These are phyloP conservation scores for Aegilops umbellulata DNA, from an alignment of 176 grass and related monocot genomes.

Conservation along the genomic window DNA sequence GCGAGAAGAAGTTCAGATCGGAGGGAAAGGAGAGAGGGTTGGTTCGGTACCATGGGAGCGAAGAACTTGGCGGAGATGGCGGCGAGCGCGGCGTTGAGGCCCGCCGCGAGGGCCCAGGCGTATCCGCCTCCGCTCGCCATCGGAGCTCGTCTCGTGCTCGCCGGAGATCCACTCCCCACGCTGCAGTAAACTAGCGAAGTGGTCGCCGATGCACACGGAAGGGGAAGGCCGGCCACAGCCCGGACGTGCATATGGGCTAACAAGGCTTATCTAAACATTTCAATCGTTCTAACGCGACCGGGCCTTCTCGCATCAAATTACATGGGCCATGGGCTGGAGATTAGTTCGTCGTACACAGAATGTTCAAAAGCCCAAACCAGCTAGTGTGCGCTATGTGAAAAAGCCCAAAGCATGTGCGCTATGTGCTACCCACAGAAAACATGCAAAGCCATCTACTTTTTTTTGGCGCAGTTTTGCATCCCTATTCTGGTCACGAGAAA, in stretches of 20 bases:
- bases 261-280: too few species aligned
- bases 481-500: too few species aligned
- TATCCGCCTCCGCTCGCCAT: slow-evolving; percentile 53
- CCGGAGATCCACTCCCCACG: slow-evolving; percentile 35
- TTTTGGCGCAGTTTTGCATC: too few species aligned
- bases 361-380: too few species aligned
- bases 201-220: background rate
- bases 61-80: slow-evolving; percentile 85
- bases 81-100: slow-evolving; percentile 72
- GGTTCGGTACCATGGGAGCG: slow-evolving; percentile 45
- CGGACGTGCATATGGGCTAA: background rate
- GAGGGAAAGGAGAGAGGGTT: background rate
- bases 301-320: background rate
- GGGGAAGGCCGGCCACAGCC: background rate
- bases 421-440: too few species aligned
- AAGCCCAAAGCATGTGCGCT: too few species aligned
- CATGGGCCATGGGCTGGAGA: background rate
- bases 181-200: background rate
- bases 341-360: too few species aligned
- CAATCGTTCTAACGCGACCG: too few species aligned
- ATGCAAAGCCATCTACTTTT: too few species aligned
- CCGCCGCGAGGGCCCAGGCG: slow-evolving; percentile 68
- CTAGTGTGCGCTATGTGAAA: too few species aligned
- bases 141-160: slow-evolving; percentile 2
- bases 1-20: background rate